phyloP scores from a whole-genome alignment of 192 early-diverging fungal genomes.

The Coemansia sp. region DNA sequence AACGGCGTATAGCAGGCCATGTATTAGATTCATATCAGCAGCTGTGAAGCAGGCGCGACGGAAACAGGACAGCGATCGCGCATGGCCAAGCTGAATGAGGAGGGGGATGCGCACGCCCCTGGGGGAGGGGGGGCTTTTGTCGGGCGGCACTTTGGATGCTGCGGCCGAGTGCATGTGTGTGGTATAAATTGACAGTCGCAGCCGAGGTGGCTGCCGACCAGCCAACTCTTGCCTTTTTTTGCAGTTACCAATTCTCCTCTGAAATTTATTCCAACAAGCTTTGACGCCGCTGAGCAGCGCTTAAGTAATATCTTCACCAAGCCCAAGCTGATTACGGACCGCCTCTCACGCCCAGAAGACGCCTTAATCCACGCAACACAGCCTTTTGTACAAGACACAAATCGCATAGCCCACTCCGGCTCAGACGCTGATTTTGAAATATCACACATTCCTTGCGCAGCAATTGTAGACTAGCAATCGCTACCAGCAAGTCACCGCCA shows the following conservation, averaged over 20 bases:
- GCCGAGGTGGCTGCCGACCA: neutral
- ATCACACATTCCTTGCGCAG: neutral
- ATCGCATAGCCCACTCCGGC: neutral
- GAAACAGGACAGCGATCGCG: neutral
- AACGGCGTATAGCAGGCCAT: conserved; percentile 18
- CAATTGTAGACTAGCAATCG: neutral
- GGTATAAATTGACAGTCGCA: neutral
- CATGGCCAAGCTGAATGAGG: neutral
- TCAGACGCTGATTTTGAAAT: neutral
- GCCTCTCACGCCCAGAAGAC: neutral
- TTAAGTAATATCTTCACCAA: neutral
- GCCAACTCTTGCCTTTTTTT: neutral
- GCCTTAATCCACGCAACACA: neutral
- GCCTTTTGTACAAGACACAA: neutral
- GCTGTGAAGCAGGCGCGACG: conserved; percentile 1
- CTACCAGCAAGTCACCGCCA: neutral
- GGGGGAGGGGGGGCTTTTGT: neutral
- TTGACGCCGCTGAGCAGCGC: neutral
- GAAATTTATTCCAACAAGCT: neutral
- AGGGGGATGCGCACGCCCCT: neutral
- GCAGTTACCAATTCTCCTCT: neutral
- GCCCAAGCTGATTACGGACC: neutral
- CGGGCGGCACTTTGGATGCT: neutral
- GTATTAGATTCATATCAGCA: conserved; percentile 23
- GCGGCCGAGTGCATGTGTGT: neutral